Base-by-base conservation (phyloP, 1,284 basidiomycete species). In the Tetrapyrgos nigripes region DNA sequence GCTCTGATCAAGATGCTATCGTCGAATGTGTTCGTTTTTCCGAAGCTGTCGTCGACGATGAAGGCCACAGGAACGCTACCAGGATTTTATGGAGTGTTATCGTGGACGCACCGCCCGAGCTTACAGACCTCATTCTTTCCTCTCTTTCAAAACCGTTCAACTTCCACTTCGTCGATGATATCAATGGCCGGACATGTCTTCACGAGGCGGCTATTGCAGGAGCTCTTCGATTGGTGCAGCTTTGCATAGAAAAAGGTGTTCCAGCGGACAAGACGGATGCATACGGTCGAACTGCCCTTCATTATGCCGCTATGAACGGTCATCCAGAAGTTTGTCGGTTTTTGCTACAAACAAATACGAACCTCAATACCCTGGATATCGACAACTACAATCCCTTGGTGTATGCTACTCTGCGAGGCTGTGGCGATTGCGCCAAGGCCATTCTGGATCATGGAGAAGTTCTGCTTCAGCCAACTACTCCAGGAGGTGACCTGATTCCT, bases 281-380 rank as follows among this genome's bases (percentile, higher is more conserved):
- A 3, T 99, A 98, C 75, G 95, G 94, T 31, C 92, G 97, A 17
- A 92, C 93, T 10, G 91, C 96, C 3, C 82, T 99, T 51, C 97
- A 98, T 75, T 99, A 99, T 73, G 95, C 95, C 17, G 93, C 95
- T 17, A 95, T 99, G 89, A 89, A 94, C 66, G 96, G 96, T 1
- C 91, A 96, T 71, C 81, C 87, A 1, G 77, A 78, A 14, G 85
- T 97, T 58, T 96, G 94, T 73, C 83, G 82, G 50, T 87, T 83
- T 63, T 84, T 99, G 33, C 79, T 99, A 59, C 82, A 88, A 59
- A 86, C 88, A 14, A 77, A 83, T 17, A 79, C 93, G 8, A 80
- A 87, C 31, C 83, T 93, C 1, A 83, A 89, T 60, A 81, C 86
- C 13, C 84, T 92, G 51, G 97, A 98, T 72, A 86, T 92, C 76